phyloP scores from a whole-genome alignment of 176 grass and related monocot genomes.

The Musa itinerans region DNA sequence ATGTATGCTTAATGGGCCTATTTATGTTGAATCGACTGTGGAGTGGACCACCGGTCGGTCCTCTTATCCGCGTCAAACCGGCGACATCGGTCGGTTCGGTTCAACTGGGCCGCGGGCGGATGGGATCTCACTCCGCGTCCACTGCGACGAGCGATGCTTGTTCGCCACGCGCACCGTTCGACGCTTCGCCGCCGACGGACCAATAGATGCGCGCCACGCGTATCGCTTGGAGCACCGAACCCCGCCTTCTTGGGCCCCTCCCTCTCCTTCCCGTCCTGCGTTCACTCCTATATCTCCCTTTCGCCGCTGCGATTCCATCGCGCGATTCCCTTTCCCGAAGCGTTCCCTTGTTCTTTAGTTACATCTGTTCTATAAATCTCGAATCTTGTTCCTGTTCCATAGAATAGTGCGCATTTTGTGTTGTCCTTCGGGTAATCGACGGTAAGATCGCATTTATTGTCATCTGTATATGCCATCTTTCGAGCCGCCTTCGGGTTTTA shows the following conservation, averaged over 20 bases:
- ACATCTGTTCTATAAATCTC: not conserved
- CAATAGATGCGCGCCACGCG: not conserved
- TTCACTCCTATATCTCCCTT: not conserved
- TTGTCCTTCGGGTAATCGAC: not conserved
- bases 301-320: not conserved
- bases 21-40: too few relatives aligned
- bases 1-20: too few relatives aligned
- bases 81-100: too few relatives aligned
- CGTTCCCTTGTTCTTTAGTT: not conserved
- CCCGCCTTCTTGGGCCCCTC: not conserved
- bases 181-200: not conserved
- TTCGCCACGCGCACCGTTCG: not conserved
- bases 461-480: not conserved
- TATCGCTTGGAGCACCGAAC: not conserved
- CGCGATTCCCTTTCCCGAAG: not conserved
- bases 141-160: not conserved
- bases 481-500: not conserved
- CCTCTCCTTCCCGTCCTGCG: not conserved
- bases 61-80: too few relatives aligned
- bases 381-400: not conserved
- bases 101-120: too few relatives aligned
- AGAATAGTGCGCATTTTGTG: not conserved
- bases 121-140: too few relatives aligned
- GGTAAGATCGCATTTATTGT: not conserved
- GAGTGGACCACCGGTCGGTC: too few relatives aligned